Conservation (phyloP, 2,329 filamentous ascomycete genomes). For the Podosphaera leucotricha region DNA sequence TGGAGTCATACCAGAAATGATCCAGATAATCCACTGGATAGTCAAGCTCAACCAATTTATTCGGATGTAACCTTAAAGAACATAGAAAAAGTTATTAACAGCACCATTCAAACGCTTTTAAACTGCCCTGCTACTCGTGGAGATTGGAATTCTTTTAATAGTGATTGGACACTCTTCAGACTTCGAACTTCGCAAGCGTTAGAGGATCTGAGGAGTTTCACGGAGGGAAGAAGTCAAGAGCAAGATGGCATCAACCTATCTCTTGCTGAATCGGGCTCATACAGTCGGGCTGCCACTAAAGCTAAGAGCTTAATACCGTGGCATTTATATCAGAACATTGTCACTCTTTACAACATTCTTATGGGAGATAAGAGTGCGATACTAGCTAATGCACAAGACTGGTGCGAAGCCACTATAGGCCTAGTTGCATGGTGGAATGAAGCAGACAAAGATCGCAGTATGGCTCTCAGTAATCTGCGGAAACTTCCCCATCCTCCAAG, state of each 20-base stretch:
- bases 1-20: conserved; percentile 53
- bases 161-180: conserved; percentile 68
- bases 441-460: conserved; percentile 27
- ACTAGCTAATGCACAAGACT: conserved; percentile 58
- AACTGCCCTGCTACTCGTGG: conserved; percentile 44
- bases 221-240: conserved; percentile 43
- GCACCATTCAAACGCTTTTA: conserved; percentile 45
- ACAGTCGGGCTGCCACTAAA: conserved; percentile 42
- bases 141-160: conserved; percentile 64
- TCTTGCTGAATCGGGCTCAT: conserved; percentile 28
- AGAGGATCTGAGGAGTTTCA: conserved; percentile 50
- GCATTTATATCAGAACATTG: conserved; percentile 69
- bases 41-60: conserved; percentile 33
- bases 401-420: conserved; percentile 71
- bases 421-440: conserved; percentile 87
- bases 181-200: conserved; percentile 46
- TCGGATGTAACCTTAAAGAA: conserved; percentile 53
- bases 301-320: conserved; percentile 75
- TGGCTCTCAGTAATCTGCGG: conserved; percentile 11
- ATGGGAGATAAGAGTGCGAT: conserved; percentile 57
- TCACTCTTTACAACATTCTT: conserved; percentile 57
- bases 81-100: conserved; percentile 46
- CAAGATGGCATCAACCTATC: conserved; percentile 16
- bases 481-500: conserved; percentile 14
- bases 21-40: conserved; percentile 34